Evolutionary conservation across 176 grass and related monocot species (phyloP), one percentile per base, ranked within the genome.

Genomic region (Eleusine indica): DNA sequence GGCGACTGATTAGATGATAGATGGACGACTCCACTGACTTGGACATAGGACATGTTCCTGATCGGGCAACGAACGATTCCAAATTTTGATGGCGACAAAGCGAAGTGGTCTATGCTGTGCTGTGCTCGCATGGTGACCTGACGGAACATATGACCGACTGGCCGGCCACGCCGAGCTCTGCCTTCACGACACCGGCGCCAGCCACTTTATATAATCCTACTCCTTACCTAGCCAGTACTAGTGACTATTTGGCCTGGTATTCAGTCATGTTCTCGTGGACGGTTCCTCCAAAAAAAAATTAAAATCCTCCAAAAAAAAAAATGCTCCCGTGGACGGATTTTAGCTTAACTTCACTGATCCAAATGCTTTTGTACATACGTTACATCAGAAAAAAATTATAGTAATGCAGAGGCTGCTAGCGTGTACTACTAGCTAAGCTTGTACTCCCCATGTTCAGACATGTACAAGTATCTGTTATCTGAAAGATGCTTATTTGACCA

Each of bases 181-280:
- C 76, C 77, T 80, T 86, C 60, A 80, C 60, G 70, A 86, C 84
- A 43, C 77, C 60, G 77, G 76, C 69, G 80, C 22, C 43, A 30
- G 15, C 21, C 54, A 53, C 67, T 6, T 18, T 18, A 61, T 37
- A 35, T 22, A 10, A 29, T 5, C 29, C 62, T 25, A 6, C 44
- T 13, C 38, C n/a, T 25, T 7, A 2, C n/a, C 12, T 25, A 29
- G 18, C 2, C 3, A 15, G 18, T 39, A 18, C 29, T 39, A 22
- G 18, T 21, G 18, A 21, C 21, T n/a, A 9, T 7, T 22, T 22
- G 19, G 57, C 21, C 21, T 32, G 76, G 44, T 73, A 76, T n/a
- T 52, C 29, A 44, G 84, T 71, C 83, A 54, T 28, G 46, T 17
- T 75, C 60, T 48, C 38, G 30, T 70, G 52, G 83, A 18, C 28